These are phyloP conservation scores for Calonectria hongkongensis DNA, from an alignment of 2,329 filamentous ascomycete genomes.

Conservation along the genomic window DNA sequence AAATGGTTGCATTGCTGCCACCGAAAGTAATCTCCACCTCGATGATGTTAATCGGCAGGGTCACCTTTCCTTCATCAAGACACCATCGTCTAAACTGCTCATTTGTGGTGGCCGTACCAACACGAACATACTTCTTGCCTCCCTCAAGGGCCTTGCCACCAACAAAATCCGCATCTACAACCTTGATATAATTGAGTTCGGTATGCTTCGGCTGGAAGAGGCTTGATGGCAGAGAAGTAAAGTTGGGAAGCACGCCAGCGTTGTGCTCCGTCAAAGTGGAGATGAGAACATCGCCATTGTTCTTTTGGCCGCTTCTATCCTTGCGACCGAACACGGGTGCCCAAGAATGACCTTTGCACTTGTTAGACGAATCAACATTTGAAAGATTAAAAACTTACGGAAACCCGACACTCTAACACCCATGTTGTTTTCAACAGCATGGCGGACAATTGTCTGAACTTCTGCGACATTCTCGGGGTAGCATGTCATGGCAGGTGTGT, in stretches of 20 bases:
- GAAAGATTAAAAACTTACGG: conserved; percentile 9
- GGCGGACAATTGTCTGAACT: conserved; percentile 30
- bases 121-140: conserved; percentile 34
- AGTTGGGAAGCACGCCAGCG: conserved; percentile 28
- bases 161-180: conserved; percentile 9
- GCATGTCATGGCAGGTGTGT: conserved; percentile 32
- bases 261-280: conserved; percentile 28
- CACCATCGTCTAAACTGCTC: conserved; percentile 41
- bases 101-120: conserved; percentile 39
- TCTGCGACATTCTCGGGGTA: conserved; percentile 1
- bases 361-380: not conserved
- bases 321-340: conserved; percentile 38
- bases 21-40: conserved; percentile 41
- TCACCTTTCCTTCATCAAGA: conserved; percentile 29
- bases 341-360: conserved; percentile 36
- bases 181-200: conserved; percentile 30
- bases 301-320: conserved; percentile 1
- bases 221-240: conserved; percentile 11
- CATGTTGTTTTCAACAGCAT: conserved; percentile 27
- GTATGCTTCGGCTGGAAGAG: conserved; percentile 18
- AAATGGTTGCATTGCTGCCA: conserved; percentile 41
- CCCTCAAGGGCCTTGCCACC: conserved; percentile 16
- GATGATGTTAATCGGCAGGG: conserved; percentile 39
- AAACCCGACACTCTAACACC: conserved; percentile 39
- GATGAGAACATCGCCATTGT: conserved; percentile 36